These are phyloP conservation scores for Selenicereus undatus DNA, from an alignment of 148 eudicot genomes.

Conservation along the genomic window DNA sequence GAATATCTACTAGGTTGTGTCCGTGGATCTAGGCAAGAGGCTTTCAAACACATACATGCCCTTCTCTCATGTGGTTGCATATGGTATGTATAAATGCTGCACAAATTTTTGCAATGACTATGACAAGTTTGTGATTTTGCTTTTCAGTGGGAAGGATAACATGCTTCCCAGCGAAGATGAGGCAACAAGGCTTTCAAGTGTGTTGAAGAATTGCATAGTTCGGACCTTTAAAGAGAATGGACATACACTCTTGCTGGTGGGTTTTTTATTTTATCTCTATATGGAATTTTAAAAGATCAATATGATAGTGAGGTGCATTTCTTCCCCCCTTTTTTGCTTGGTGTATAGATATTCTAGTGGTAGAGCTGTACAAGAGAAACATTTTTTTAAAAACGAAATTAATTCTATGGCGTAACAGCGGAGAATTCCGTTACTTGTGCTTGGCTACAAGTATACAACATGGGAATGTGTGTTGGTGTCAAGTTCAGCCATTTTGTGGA, in stretches of 20 bases:
- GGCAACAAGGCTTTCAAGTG: conserved; percentile 63
- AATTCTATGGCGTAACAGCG: too few species aligned
- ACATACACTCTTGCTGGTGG: conserved; percentile 84
- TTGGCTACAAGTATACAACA: too few species aligned
- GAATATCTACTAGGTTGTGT: not conserved
- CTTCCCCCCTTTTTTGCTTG: not conserved
- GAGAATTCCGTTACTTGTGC: too few species aligned
- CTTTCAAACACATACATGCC: too few species aligned
- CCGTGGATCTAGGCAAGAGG: too few species aligned
- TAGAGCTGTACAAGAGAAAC: too few species aligned
- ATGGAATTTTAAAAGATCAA: not conserved
- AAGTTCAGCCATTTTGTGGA: too few species aligned
- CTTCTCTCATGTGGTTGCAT: too few species aligned
- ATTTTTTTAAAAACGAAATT: too few species aligned
- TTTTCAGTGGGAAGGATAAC: conserved; percentile 86
- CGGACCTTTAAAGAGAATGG: conserved; percentile 80
- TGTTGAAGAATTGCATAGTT: conserved; percentile 59
- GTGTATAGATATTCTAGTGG: too few species aligned
- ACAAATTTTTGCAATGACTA: not conserved
- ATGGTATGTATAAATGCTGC: not conserved
- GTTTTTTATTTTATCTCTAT: conserved; percentile 16
- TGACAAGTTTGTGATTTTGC: conserved; percentile 12
- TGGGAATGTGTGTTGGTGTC: too few species aligned
- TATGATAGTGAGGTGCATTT: not conserved
- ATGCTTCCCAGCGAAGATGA: conserved; percentile 89